Base-by-base conservation (phyloP, 164 flowering plant species). In the Houttuynia cordata region DNA sequence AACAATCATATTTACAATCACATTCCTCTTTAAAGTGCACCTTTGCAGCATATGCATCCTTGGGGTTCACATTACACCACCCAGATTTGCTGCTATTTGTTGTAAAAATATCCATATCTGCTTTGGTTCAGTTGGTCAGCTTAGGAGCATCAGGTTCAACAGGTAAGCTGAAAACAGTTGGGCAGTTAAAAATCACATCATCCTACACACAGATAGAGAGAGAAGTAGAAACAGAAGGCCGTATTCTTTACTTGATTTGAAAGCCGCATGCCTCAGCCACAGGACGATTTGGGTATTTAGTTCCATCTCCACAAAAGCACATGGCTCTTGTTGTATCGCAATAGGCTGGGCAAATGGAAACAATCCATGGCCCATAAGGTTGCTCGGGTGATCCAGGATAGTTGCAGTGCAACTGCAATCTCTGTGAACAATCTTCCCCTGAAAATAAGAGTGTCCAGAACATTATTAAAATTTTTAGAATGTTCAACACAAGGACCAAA, bases 241-340 rank as follows among this genome's bases (percentile, higher is more conserved):
- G 45, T 39, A 57, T 30, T 56, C 50, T 87, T 80, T 84, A 92
- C 98, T 70, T 78, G 21, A 78, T 45, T 72, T 76, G 75, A 76
- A 93, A 93, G 14, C 98, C 98, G 76, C 98, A 93, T 53, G 90
- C 68, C 78, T 93, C 98, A 14, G 97, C 80, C 53, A 75, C 83
- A n/a, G 97, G 99, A 54, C 99, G 97, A 72, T 86, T 79, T 57
- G 99, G 99, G 68, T 90, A 93, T 64, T 88, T 90, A 59, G 99
- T 88, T 57, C 91, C 92, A 72, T 88, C 81, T 61, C 99, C 99
- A 73, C 99, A 93, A 64, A 93, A 93, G 77, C 99, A 93, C 96
- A 90, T 83, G 51, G 99, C 97, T 69, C 86, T 80, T 12, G 91
- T 82, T 70, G 86, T 90, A 68, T 93, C 99, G 73, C 99, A 93